A percentile compares a stretch with the other conserved stretches of the same genome.
These are phyloP conservation scores for Alternaria solani DNA, from an alignment of 2,329 filamentous ascomycete species.

Conservation along the genomic window DNA sequence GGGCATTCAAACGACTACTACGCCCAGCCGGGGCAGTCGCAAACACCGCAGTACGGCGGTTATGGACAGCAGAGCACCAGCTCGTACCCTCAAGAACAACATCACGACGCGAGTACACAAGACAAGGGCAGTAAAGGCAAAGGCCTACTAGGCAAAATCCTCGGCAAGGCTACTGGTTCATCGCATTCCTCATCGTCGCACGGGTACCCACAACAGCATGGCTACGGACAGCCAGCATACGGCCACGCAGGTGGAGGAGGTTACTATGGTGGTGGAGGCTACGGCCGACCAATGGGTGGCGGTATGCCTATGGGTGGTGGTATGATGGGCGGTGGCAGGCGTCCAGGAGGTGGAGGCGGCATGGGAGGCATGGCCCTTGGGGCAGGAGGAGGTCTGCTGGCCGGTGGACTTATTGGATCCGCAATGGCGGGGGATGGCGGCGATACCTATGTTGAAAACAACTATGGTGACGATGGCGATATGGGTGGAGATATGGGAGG, in stretches of 20 bases:
- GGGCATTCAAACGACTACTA: slow-evolving; percentile 62
- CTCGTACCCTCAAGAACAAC: slow-evolving; percentile 20
- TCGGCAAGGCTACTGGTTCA: slow-evolving; percentile 54
- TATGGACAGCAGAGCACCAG: slow-evolving; percentile 40
- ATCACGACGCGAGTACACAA: slow-evolving; percentile 20
- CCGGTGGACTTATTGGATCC: slow-evolving; percentile 75
- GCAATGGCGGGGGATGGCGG: slow-evolving; percentile 61
- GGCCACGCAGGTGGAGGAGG: slow-evolving; percentile 20
- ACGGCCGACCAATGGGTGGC: slow-evolving; percentile 57
- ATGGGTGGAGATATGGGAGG: slow-evolving; percentile 39
- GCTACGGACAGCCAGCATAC: slow-evolving; percentile 35
- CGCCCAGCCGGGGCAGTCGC: slow-evolving; percentile 23
- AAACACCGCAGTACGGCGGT: slow-evolving; percentile 24
- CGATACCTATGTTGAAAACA: slow-evolving; percentile 30
- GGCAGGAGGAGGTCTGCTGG: slow-evolving; percentile 80
- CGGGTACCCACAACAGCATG: slow-evolving; percentile 40
- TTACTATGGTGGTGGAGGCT: slow-evolving; percentile 29
- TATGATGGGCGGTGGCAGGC: slow-evolving; percentile 20
- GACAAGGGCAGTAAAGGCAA: slow-evolving; percentile 51
- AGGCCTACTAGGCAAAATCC: slow-evolving; percentile 61
- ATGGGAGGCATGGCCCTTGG: slow-evolving; percentile 77
- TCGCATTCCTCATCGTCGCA: slow-evolving; percentile 54
- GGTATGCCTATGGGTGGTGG: slow-evolving; percentile 26
- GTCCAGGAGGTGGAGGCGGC: slow-evolving; percentile 66
- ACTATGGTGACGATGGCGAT: slow-evolving; percentile 25